Evolutionary conservation across 257 asterid genomes (phyloP), one percentile per base, ranked within the genome.

Genomic region (Nicotiana obtusifolia): DNA sequence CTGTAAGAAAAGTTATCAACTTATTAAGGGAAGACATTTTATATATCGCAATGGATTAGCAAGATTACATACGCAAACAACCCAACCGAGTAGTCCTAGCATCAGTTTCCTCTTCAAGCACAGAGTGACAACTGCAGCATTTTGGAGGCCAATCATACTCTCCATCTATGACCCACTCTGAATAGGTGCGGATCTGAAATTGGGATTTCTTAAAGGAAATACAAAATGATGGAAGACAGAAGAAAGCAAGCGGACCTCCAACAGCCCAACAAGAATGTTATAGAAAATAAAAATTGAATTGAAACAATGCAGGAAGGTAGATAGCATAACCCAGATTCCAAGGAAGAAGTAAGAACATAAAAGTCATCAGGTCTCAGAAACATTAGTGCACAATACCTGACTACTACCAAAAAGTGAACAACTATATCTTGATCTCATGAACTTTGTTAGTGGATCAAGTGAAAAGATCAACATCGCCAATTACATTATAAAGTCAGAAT

Each of bases 131-230:
- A 78, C 78, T 85, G 87, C 97, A 93, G 86, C 99, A 95, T 79
- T 91, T 92, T 80, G 97, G 94, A 84, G 99, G 99, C 99, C 99
- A 95, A 64, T 95, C 98, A 88, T 94, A 94, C 83, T 92, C 99
- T 77, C 94, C 99, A 87, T 94, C 98, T 79, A 95, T 92, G 82
- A 95, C 99, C 99, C 99, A 95, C 83, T 95, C 97, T 1, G 99
- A 94, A 85, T 94, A 95, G 4, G 98, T 84, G 9, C 93, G 95
- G 19, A 92, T 92, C 98, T 95, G 84, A 76, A 54, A 68, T 31
- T 56, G 77, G 54, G 15, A 62, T 44, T 60, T 71, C 60, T 15
- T 85, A 57, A 67, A 47, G 16, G 66, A 65, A 26, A 52, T 31
- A 49, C 61, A 13, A 67, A 66, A 26, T 41, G 52, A 6, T 44